Conservation (phyloP, 2,329 filamentous ascomycete species). For the Diaporthe citrichinensis region DNA sequence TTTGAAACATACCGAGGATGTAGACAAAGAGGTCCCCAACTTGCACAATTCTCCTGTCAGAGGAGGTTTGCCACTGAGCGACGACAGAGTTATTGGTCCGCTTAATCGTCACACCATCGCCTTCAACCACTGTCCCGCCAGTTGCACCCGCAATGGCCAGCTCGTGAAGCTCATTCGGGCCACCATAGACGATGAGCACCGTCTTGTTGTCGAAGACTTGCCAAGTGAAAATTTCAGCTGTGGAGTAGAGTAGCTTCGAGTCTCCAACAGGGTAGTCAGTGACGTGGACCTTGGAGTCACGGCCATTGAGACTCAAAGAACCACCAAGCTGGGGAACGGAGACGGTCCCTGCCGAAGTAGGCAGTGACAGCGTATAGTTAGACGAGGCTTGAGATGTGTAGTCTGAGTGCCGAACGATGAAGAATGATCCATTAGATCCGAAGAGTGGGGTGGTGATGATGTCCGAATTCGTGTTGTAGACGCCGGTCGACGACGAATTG, state of each 20-base stretch:
- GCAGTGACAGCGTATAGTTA: conserved; percentile 74
- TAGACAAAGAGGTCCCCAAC: conserved; percentile 58
- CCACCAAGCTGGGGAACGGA: conserved; percentile 71
- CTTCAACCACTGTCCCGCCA: conserved; percentile 40
- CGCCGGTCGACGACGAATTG: conserved; percentile 61
- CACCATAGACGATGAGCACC: conserved; percentile 75
- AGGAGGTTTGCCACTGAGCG: conserved; percentile 51
- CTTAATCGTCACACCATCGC: conserved; percentile 45
- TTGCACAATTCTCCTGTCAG: conserved; percentile 50
- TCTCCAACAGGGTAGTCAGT: conserved; percentile 75
- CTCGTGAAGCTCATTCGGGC: conserved; percentile 73
- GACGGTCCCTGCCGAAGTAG: conserved; percentile 69
- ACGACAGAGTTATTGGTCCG: conserved; percentile 42
- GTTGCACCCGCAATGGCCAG: conserved; percentile 59
- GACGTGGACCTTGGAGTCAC: conserved; percentile 78
- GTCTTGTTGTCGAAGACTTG: conserved; percentile 73
- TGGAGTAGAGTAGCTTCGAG: conserved; percentile 74
- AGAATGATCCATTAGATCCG: conserved; percentile 70
- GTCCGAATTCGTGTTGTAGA: conserved; percentile 68
- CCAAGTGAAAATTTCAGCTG: conserved; percentile 79
- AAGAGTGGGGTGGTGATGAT: conserved; percentile 75
- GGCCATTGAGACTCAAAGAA: conserved; percentile 69
- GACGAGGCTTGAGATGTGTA: conserved; percentile 71
- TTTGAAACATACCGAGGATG: conserved; percentile 58
- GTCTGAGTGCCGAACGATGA: conserved; percentile 75